Base-by-base conservation (phyloP, 352 stramenopile genomes). In the Phytopythium oedochilum region DNA sequence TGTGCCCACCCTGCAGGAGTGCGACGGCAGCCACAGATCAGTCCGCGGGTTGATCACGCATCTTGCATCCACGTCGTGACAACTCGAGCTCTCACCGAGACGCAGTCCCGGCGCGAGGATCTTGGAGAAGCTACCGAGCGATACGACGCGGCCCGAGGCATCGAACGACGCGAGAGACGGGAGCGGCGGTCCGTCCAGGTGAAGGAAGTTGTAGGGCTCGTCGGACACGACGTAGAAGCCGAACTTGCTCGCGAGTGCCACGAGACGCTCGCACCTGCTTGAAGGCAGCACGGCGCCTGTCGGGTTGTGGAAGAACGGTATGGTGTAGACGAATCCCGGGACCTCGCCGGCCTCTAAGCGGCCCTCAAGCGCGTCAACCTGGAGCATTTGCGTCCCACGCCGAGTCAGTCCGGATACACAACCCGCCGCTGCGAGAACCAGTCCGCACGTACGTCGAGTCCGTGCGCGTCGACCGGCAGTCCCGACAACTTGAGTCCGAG, bases 101-200 rank as follows among this genome's bases (percentile, higher is more conserved):
- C 94, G 83, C 31, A 98, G 71, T 35, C 89, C 92, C 25, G 92
- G 94, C 29, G 86, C 74, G 25, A 97, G 83, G 45, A 98, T 98
- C 73, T 98, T 98, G n/a, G 92, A 97, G 55, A 98, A 98, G 55
- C 84, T 97, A 22, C 87, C 90, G 15, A 98, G 72, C 43, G 90
- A 95, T 22, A 97, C 62, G 53, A 94, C 73, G 7, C 70, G 46
- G 2, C 80, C 85, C 5, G 66, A 79, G 29, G 73, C 66, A 31
- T 92, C 84, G 42, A 79, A 89, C 17, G 78, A 86, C 10, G 80
- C 75, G 17, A 95, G 66, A 9, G 83, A 73, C n/a, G 75, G 68
- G 23, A 79, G 63, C 5, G 70, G 64, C 17, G 63, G 57, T 7
- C 71, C 63, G 22, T 88, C 64, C 52, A 92, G 89, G 32, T 84